Evolutionary conservation across 768 basidiomycete species (phyloP), one percentile per base, ranked within the genome.

Genomic region (Macrolepiota fuliginosa): DNA sequence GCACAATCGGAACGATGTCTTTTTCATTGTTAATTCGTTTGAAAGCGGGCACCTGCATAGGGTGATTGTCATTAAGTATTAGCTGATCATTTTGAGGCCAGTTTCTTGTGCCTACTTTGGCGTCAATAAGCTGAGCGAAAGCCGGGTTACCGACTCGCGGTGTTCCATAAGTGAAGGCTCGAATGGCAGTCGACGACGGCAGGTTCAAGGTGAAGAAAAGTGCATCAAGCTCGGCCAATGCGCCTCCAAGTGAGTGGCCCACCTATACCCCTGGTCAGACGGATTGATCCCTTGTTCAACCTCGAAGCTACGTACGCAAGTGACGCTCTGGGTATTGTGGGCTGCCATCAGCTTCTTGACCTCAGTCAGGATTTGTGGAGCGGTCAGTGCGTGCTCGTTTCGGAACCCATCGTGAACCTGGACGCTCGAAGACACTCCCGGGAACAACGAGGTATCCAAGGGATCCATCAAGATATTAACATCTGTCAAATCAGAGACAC

Each of bases 1-100:
- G 86, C 7, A 88, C 75, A 61, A 83, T 86, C 24, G 88, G 87
- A 46, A 88, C 72, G 29, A 77, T 61, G 65, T 84, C 80, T 75
- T 61, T 46, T 59, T 75, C 57, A 60, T 81, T 79, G 63, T 79
- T 79, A 15, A 79, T 72, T 17, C 76, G 75, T 59, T 65, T 73
- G 63, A 78, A 76, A 60, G 78, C 71, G 1, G 75, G 72, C 11
- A 77, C 71, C 73, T 75, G 19, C 11, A 56, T 3, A 13, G 24
- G 49, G 40, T 25, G 7, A 25, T 22, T 22, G 39, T 36, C 60
- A 32, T 32, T 17, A 35, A 56, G 62, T 46, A 50, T 40, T 17
- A 46, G 17, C n/a, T 45, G 42, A 19, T 5, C 10, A 17, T 3
- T 19, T 45, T 15, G 6, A 45, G n/a, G 4, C 7, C 7, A 17